Conservation (phyloP, 345 rosid species). For the Salix udensis region DNA sequence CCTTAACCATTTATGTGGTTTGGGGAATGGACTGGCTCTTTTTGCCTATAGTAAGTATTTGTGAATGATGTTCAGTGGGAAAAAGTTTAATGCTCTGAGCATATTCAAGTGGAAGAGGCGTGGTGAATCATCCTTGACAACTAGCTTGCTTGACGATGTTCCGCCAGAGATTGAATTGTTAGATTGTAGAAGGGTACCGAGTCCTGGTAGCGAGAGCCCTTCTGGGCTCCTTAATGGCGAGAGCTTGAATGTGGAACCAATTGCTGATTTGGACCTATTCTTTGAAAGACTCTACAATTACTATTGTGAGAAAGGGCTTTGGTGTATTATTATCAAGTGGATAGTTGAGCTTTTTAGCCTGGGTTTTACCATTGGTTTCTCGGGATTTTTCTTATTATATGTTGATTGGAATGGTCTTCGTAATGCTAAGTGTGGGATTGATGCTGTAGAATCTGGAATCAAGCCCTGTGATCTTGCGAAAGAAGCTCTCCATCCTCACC, state of each 20-base stretch:
- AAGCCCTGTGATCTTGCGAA: constrained; percentile 94
- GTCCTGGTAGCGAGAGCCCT: constrained; percentile 97
- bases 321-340: constrained; percentile 96
- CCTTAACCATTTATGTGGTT: constrained; percentile 20
- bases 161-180: constrained; percentile 91
- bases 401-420: constrained; percentile 99
- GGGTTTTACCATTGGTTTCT: constrained; percentile 88
- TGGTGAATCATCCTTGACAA: constrained; percentile 67
- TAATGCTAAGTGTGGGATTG: constrained; percentile 98
- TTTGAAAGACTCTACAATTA: constrained; percentile 88
- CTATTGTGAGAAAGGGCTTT: constrained; percentile 91
- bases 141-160: constrained; percentile 72
- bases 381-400: constrained; percentile 85
- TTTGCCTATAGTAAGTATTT: constrained; percentile 47
- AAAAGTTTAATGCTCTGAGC: constrained; percentile 54
- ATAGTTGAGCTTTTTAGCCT: constrained; percentile 85
- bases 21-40: constrained; percentile 86
- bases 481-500: constrained; percentile 87
- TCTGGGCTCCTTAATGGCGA: constrained; percentile 93
- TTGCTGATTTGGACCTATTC: constrained; percentile 90
- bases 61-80: constrained; percentile 82
- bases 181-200: constrained; percentile 68
- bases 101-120: constrained; percentile 63
- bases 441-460: constrained; percentile 94
- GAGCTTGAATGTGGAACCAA: constrained; percentile 69